Conservation (phyloP, 2,329 filamentous ascomycete species). For the Pyrenochaeta sp. region DNA sequence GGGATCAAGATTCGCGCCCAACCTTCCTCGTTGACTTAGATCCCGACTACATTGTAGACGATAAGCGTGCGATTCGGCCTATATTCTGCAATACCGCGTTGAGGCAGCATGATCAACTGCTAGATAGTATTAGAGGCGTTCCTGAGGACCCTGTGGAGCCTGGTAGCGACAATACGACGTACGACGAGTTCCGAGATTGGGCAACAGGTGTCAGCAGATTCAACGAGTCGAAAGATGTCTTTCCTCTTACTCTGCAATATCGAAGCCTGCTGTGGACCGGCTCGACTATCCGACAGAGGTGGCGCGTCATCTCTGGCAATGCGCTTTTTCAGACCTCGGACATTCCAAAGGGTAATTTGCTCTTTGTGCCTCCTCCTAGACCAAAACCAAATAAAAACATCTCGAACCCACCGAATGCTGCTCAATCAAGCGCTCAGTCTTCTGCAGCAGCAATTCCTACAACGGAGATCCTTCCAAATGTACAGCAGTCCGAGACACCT, state of each 20-base stretch:
- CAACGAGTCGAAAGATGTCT: constrained; percentile 57
- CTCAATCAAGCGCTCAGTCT: constrained; percentile 10
- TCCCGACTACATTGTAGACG: constrained; percentile 31
- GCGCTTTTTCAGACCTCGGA: constrained; percentile 28
- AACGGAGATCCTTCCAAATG: not conserved
- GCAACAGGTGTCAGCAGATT: constrained; percentile 53
- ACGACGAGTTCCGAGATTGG: constrained; percentile 54
- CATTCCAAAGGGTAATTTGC: constrained; percentile 18
- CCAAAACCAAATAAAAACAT: not conserved
- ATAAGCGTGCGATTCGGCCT: constrained; percentile 27
- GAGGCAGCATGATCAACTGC: constrained; percentile 36
- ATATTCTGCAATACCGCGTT: constrained; percentile 44
- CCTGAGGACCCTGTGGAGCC: constrained; percentile 1
- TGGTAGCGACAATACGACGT: constrained; percentile 23
- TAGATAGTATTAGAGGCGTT: constrained; percentile 34
- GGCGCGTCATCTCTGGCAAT: constrained; percentile 39
- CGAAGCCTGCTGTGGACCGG: constrained; percentile 41
- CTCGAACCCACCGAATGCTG: constrained; percentile 4
- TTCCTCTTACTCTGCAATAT: constrained; percentile 52
- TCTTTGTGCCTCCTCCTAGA: constrained; percentile 6
- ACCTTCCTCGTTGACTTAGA: constrained; percentile 45
- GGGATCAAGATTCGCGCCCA: constrained; percentile 44
- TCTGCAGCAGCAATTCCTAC: constrained; percentile 10
- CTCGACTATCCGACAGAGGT: constrained; percentile 39
- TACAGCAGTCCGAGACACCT: constrained; percentile 16